Conservation (phyloP, 148 eudicot species). For the Mesembryanthemum crystallinum region DNA sequence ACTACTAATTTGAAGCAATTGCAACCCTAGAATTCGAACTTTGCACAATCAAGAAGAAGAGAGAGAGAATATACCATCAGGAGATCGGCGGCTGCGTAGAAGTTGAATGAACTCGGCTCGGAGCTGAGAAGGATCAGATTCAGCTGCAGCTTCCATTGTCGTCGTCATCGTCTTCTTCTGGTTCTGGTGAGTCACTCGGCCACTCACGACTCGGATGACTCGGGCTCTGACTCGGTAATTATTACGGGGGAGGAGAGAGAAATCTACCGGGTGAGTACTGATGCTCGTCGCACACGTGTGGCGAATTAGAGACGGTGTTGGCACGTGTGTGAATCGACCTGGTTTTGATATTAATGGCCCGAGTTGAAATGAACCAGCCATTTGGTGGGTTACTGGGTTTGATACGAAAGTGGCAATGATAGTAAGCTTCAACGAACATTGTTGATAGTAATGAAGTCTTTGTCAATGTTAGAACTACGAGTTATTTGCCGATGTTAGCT, state of each 20-base stretch:
- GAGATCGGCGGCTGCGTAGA: constrained; percentile 50
- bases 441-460: too few relatives aligned
- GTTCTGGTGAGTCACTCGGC: not conserved
- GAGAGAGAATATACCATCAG: constrained; percentile 38
- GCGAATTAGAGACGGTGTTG: not conserved
- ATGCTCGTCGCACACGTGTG: constrained; percentile 15
- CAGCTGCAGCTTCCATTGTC: not conserved
- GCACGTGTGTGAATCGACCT: not conserved
- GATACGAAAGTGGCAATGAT: too few relatives aligned
- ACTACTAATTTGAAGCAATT: not conserved
- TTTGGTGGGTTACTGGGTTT: too few relatives aligned
- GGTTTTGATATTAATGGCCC: not conserved
- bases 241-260: not conserved
- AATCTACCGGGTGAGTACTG: constrained; percentile 8
- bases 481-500: too few relatives aligned
- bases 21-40: not conserved
- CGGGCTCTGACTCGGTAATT: not conserved
- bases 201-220: constrained; percentile 23
- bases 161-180: not conserved
- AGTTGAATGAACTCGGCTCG: constrained; percentile 48
- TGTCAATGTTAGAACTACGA: too few relatives aligned
- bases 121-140: constrained; percentile 37
- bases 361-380: not conserved
- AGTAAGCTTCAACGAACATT: too few relatives aligned
- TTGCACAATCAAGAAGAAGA: constrained; percentile 3